Evolutionary conservation across 768 basidiomycete species (phyloP).

Genomic region (Boletus rufocinnamomeus): DNA sequence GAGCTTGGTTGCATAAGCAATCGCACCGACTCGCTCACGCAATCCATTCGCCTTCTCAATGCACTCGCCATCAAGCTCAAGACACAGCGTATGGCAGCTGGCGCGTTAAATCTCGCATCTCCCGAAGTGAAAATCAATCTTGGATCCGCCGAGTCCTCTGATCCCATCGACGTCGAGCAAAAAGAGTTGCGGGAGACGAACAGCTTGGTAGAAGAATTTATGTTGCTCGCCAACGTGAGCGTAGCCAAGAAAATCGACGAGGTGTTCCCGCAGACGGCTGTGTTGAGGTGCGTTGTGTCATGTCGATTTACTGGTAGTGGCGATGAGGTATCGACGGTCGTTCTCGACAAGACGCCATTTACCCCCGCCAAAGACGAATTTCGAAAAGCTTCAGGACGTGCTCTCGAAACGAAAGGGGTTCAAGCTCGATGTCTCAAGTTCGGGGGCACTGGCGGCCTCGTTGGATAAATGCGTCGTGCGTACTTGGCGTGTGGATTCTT

Average conservation of each 20-base stretch:
- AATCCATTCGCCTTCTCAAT: slow-evolving; percentile 88
- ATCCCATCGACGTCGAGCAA: slow-evolving; percentile 96
- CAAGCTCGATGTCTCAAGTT: slow-evolving; percentile 85
- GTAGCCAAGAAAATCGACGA: slow-evolving; percentile 92
- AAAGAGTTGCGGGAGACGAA: slow-evolving; percentile 93
- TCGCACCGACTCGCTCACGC: slow-evolving; percentile 76
- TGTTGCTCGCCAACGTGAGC: slow-evolving; percentile 96
- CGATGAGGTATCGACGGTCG: background rate
- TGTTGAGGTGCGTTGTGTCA: slow-evolving; percentile 60
- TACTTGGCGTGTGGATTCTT: slow-evolving; percentile 11
- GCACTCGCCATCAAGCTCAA: slow-evolving; percentile 81
- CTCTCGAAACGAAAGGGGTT: slow-evolving; percentile 82
- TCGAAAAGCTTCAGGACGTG: slow-evolving; percentile 94
- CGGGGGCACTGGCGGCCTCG: slow-evolving; percentile 84
- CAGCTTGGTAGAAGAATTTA: slow-evolving; percentile 97
- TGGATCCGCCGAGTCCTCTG: slow-evolving; percentile 89
- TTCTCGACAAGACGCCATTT: slow-evolving; percentile 69
- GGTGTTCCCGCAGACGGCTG: slow-evolving; percentile 93
- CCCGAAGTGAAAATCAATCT: slow-evolving; percentile 98
- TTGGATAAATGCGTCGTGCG: slow-evolving; percentile 85
- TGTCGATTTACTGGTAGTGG: slow-evolving; percentile 12
- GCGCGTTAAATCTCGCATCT: slow-evolving; percentile 97
- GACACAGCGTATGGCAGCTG: slow-evolving; percentile 86
- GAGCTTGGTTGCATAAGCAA: slow-evolving; percentile 46
- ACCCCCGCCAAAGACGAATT: slow-evolving; percentile 90